A percentile compares a stretch with the other conserved stretches of the same genome.
These are phyloP conservation scores for Cercospora janseana DNA, from an alignment of 2,329 filamentous ascomycete species.

Conservation along the genomic window DNA sequence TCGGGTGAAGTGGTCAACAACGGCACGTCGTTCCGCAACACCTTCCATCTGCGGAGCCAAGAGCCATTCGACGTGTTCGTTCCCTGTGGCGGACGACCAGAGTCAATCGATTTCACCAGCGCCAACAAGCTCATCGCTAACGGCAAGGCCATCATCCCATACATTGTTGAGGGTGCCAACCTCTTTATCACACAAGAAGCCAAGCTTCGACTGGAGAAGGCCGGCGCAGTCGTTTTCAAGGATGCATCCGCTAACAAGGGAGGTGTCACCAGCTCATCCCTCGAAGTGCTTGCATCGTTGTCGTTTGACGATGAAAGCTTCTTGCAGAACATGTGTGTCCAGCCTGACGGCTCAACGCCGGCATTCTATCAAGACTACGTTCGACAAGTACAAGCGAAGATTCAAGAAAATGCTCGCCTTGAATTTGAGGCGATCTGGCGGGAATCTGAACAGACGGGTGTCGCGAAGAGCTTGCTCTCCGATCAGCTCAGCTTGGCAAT, in stretches of 20 bases:
- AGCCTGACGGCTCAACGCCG: conserved; percentile 72
- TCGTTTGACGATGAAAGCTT: conserved; percentile 91
- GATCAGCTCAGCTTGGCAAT: conserved; percentile 90
- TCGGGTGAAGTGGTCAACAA: conserved; percentile 83
- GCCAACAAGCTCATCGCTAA: conserved; percentile 86
- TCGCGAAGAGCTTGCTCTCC: conserved; percentile 79
- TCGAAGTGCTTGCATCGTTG: conserved; percentile 90
- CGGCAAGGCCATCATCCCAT: conserved; percentile 82
- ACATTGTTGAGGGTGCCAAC: conserved; percentile 97
- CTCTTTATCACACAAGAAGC: conserved; percentile 98
- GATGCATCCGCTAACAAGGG: conserved; percentile 98
- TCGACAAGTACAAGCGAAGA: conserved; percentile 83
- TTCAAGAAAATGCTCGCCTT: conserved; percentile 83
- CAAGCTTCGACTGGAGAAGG: conserved; percentile 89
- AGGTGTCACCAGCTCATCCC: conserved; percentile 92
- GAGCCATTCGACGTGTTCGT: conserved; percentile 83
- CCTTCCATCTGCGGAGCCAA: conserved; percentile 76
- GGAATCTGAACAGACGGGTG: conserved; percentile 79
- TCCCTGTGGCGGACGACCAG: conserved; percentile 91
- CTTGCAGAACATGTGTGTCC: conserved; percentile 87
- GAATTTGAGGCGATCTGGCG: conserved; percentile 99
- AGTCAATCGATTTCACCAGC: conserved; percentile 89
- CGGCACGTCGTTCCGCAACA: conserved; percentile 94
- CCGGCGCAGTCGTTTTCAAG: conserved; percentile 95
- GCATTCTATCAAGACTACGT: conserved; percentile 94